Evolutionary conservation across 1,284 basidiomycete genomes (phyloP).

Genomic region (Cutaneotrichosporon daszewskae): DNA sequence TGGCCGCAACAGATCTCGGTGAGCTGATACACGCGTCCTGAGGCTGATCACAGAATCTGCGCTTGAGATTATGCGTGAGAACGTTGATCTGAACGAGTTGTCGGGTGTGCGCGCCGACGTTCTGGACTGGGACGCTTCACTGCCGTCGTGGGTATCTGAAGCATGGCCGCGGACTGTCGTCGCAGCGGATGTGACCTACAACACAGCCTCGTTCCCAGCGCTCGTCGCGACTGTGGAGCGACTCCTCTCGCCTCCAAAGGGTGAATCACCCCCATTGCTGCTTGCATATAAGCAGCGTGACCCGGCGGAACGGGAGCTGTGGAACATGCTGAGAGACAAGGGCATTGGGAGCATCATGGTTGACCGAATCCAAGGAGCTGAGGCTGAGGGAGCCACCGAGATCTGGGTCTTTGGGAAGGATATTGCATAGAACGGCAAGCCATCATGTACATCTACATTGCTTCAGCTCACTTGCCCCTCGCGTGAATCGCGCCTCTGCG

Average conservation of each 20-base stretch:
- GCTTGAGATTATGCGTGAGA: constrained; percentile 67
- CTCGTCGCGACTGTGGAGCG: constrained; percentile 34
- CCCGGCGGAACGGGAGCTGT: constrained; percentile 62
- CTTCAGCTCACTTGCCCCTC: too few species aligned
- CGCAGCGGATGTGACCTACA: constrained; percentile 82
- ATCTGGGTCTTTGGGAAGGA: constrained; percentile 57
- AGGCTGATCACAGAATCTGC: constrained; percentile 58
- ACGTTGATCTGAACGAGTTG: constrained; percentile 58
- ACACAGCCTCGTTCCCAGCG: constrained; percentile 68
- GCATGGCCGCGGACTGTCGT: background rate
- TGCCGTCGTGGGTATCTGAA: too few species aligned
- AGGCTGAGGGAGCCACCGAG: constrained; percentile 54
- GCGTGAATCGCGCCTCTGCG: too few species aligned
- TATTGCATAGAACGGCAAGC: background rate
- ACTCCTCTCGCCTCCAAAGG: constrained; percentile 23
- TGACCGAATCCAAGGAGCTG: constrained; percentile 55
- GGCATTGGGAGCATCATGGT: constrained; percentile 49
- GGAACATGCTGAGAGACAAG: constrained; percentile 55
- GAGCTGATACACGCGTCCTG: constrained; percentile 27
- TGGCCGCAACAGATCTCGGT: constrained; percentile 65
- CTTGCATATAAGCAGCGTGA: constrained; percentile 81
- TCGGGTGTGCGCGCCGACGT: constrained; percentile 46
- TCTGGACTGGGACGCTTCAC: constrained; percentile 66
- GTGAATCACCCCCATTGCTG: constrained; percentile 48
- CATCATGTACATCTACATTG: background rate